A percentile compares a stretch with the other conserved stretches of the same genome.
Evolutionary conservation across 2,329 filamentous ascomycete species (phyloP).

Genomic region (Pestalotiopsis sp.): DNA sequence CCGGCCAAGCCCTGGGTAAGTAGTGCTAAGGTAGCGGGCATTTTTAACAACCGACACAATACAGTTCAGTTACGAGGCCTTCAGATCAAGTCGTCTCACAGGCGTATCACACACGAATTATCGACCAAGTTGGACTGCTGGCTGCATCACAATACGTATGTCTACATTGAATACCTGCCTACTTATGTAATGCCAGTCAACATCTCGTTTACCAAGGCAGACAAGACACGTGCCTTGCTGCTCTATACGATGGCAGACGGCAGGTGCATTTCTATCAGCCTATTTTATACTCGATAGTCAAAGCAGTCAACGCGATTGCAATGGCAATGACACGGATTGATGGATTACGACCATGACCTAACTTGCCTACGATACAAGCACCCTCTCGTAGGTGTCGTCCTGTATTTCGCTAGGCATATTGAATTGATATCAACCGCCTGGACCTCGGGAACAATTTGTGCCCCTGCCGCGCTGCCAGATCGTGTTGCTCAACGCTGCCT

Average conservation of each 20-base stretch:
- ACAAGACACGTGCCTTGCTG: not conserved
- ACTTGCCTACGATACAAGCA: too few relatives aligned
- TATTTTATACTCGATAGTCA: too few relatives aligned
- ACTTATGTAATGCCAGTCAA: not conserved
- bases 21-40: not conserved
- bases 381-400: not conserved
- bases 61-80: too few relatives aligned
- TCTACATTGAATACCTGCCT: not conserved
- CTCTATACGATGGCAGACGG: too few relatives aligned
- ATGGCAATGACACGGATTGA: too few relatives aligned
- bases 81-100: too few relatives aligned
- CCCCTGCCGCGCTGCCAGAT: not conserved
- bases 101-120: not conserved
- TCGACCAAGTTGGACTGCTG: not conserved
- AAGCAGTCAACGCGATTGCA: too few relatives aligned
- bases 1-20: constrained; percentile 1
- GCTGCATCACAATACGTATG: not conserved
- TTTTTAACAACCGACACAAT: not conserved
- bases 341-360: too few relatives aligned
- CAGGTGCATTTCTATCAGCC: too few relatives aligned
- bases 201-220: not conserved
- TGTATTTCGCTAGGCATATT: not conserved
- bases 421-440: not conserved
- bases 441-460: not conserved
- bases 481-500: not conserved